Evolutionary conservation across 2,329 filamentous ascomycete species (phyloP).

Genomic region (Colletotrichum somersetense): DNA sequence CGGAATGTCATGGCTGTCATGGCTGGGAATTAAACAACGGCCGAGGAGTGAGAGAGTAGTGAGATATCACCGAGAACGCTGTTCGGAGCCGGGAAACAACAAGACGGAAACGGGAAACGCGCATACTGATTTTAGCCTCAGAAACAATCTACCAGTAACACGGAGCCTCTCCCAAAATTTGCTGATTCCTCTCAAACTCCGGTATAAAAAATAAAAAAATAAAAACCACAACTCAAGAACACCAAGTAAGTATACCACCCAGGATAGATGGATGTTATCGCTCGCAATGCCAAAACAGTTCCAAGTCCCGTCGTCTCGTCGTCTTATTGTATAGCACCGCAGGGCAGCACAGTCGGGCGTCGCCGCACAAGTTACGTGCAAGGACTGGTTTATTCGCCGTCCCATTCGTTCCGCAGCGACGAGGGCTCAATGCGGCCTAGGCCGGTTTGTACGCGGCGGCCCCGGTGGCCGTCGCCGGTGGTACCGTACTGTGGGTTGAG

Average conservation of each 20-base stretch:
- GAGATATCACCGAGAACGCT: background rate
- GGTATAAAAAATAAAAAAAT: background rate
- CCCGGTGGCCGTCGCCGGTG: constrained; percentile 27
- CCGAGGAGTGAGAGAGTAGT: background rate
- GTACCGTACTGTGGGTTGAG: constrained; percentile 36
- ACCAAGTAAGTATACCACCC: background rate
- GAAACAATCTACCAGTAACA: background rate
- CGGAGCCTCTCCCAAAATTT: background rate
- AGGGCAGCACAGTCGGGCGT: background rate
- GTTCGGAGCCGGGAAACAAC: background rate
- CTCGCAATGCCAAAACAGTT: constrained; percentile 17
- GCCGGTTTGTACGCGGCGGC: constrained; percentile 1
- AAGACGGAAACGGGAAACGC: background rate
- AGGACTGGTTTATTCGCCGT: background rate
- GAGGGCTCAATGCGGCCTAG: constrained; percentile 28
- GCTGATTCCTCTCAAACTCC: background rate
- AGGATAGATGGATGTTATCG: background rate
- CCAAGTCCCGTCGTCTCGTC: background rate
- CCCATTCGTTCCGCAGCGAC: constrained; percentile 35
- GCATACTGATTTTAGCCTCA: background rate
- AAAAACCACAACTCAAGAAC: too few relatives aligned
- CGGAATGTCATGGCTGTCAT: background rate
- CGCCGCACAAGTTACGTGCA: too few relatives aligned
- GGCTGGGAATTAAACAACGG: background rate
- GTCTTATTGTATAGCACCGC: background rate